Base-by-base conservation (phyloP, 805 yeast species). In the Hanseniaspora pseudoguilliermondii region DNA sequence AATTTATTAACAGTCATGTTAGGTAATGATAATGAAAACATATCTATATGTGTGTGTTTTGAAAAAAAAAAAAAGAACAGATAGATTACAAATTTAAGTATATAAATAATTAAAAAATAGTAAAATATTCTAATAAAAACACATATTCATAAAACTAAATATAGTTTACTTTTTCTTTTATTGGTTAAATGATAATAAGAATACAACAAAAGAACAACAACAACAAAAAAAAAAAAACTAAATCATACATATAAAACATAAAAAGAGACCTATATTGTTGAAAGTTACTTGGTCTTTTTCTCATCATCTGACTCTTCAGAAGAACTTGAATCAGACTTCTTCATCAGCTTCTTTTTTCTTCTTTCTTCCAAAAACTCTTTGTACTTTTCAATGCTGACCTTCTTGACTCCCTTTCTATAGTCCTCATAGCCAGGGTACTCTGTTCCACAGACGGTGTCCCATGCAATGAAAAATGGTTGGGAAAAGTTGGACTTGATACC, bases 401-500 rank as follows among this genome's bases (percentile, higher is more conserved):
- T 76, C 64, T 79, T 74, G 69, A 86, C 90, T 60, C 80, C 69
- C 52, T 77, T 75, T 63, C 76, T 78, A 71, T 86, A 87, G 56
- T 77, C 77, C 60, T 82, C 83, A 52, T 81, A 71, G 25, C 78
- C 79, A 66, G 79, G 74, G 71, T 83, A 90, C 64, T 83, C 81
- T 1, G 97, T 88, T 55, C 81, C 78, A 57, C 79, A 76, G 49
- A 82, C 60, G 52, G 71, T 71, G 69, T 93, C 98, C 98, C 98
- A 93, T 65, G 88, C 81, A 1, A 88, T 84, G 71, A 93, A 93
- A 73, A 91, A 93, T 4, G 98, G 98, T 74, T 93, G 98, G 15
- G 95, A 83, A 65, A 83, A 93, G 72, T 93, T 93, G 57, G 84
- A 81, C 73, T 88, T 88, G 71, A 93, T 82, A 40, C 98, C 98